Evolutionary conservation across 352 stramenopile genomes (phyloP), one percentile per base, ranked within the genome.

Genomic region (Blastocystis sp.): DNA sequence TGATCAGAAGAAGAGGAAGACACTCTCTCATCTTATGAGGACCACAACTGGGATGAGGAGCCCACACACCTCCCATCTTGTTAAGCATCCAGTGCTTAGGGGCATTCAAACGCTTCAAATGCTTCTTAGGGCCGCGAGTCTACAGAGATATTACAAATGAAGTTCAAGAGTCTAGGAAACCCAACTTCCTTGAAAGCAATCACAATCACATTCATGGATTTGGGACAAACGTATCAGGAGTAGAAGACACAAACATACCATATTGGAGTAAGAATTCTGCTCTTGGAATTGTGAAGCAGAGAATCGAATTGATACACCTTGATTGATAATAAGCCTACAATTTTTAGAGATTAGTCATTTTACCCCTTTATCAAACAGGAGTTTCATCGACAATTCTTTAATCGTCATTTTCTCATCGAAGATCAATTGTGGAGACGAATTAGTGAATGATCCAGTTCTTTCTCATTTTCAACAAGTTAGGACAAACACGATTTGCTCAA

Each of bases 241-340:
- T n/a, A n/a, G 92, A 91, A 94, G 92, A 91, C 92, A 92, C 92
- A 0, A 2, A 57, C 46, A 12, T 5, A 58, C 46, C 46, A 78
- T 78, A 58, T 78, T 78, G 37, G 66, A 78, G 66, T 54, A 29
- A 19, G 29, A 78, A 57, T 57, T 57, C 39, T 12, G 59, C 49
- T 57, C 27, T 6, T 46, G 59, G 46, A 78, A 78, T 78, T 78
- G 39, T 42, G 14, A 57, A 78, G 29, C 11, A 58, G 37, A 56
- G 46, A 59, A 57, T 57, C 12, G 49, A 57, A 21, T 57, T 57
- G 49, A 57, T 21, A 57, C 21, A 12, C 49, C 12, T 21, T 57
- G 21, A 12, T 57, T 57, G 49, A 57, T 21, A 21, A 58, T 0
- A 42, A 27, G 12, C 1, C 29, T 12, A 59, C 49, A 54, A 39